Conservation (phyloP, 352 stramenopile species). For the Globisporangium irregulare region DNA sequence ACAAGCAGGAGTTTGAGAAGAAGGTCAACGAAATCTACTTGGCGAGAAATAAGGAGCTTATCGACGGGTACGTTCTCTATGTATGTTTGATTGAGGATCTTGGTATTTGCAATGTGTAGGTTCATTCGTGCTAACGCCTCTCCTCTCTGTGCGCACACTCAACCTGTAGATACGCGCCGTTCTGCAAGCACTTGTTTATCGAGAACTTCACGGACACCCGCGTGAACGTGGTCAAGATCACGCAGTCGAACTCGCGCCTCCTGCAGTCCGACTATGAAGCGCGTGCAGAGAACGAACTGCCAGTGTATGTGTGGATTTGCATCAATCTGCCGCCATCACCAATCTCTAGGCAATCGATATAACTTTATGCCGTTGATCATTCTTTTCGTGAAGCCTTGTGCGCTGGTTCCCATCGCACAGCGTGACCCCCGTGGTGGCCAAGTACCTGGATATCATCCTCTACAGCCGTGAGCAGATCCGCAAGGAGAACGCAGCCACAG, state of each 20-base stretch:
- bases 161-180: constrained; percentile 91
- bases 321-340: neutral
- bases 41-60: constrained; percentile 51
- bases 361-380: neutral
- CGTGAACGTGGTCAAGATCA: constrained; percentile 91
- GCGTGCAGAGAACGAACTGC: constrained; percentile 92
- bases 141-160: neutral
- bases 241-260: constrained; percentile 90
- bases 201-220: constrained; percentile 91
- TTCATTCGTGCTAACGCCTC: neutral
- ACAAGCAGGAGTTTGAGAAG: constrained; percentile 72
- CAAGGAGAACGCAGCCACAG: constrained; percentile 92
- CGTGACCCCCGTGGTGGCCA: constrained; percentile 82
- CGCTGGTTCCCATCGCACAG: constrained; percentile 92
- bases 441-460: constrained; percentile 97
- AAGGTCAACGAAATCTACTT: constrained; percentile 85
- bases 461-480: constrained; percentile 98
- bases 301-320: constrained; percentile 62
- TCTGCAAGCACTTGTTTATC: constrained; percentile 99
- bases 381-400: constrained; percentile 36
- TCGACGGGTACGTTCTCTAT: constrained; percentile 51
- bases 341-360: neutral
- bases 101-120: neutral
- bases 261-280: constrained; percentile 94
- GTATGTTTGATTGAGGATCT: constrained; percentile 1